phyloP scores from a whole-genome alignment of 352 stramenopile species.

The Phytophthora crassamura region DNA sequence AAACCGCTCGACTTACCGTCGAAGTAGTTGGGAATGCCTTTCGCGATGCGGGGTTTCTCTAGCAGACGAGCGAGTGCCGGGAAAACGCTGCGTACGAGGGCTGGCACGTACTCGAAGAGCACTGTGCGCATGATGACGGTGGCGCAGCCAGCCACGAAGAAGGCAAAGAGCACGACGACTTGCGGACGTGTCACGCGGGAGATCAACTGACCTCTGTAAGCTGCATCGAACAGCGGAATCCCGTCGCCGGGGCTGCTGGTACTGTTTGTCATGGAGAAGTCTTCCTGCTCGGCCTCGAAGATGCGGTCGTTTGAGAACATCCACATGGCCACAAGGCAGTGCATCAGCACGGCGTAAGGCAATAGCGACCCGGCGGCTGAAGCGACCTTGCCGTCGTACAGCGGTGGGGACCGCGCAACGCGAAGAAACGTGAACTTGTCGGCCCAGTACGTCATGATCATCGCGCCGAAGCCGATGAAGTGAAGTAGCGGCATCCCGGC shows the following conservation, averaged over 20 bases:
- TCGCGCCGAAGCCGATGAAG: conserved; percentile 71
- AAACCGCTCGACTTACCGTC: conserved; percentile 43
- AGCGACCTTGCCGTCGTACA: conserved; percentile 79
- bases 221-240: conserved; percentile 63
- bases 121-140: conserved; percentile 62
- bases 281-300: conserved; percentile 66
- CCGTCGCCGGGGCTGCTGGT: conserved; percentile 45
- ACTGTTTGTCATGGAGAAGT: conserved; percentile 16
- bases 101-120: conserved; percentile 77
- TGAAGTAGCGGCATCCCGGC: conserved; percentile 83
- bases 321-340: conserved; percentile 82
- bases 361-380: conserved; percentile 61
- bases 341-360: conserved; percentile 77
- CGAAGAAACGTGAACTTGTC: conserved; percentile 90
- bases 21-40: conserved; percentile 86
- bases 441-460: conserved; percentile 85
- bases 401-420: conserved; percentile 67
- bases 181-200: conserved; percentile 69
- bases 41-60: conserved; percentile 61
- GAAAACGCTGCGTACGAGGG: conserved; percentile 60
- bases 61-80: conserved; percentile 60
- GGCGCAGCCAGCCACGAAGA: conserved; percentile 60
- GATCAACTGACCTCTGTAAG: conserved; percentile 55
- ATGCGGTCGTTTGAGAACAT: conserved; percentile 90
- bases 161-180: conserved; percentile 80